phyloP scores from a whole-genome alignment of 306 rosid species.

The Cucumis melo region DNA sequence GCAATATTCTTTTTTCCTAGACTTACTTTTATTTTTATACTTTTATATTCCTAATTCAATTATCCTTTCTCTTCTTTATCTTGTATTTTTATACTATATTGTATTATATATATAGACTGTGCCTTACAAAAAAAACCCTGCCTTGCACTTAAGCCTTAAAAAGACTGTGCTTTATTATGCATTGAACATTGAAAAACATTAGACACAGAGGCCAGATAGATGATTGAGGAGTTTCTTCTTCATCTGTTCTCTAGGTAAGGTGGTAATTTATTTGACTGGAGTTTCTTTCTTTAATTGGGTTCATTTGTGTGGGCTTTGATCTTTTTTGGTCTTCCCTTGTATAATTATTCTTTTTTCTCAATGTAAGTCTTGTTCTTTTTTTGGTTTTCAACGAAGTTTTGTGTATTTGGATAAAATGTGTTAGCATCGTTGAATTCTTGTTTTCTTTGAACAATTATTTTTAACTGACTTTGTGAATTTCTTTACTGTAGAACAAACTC shows the following conservation, averaged over 20 bases:
- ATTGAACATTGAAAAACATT: no score
- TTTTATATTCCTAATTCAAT: no score
- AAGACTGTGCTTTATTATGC: no score
- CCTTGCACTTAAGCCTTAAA: no score
- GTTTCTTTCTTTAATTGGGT: background rate
- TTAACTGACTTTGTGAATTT: conserved; percentile 1
- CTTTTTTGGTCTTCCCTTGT: background rate
- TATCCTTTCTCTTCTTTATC: no score
- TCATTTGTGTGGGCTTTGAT: background rate
- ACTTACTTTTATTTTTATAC: no score
- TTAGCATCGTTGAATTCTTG: background rate
- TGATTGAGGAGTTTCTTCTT: background rate
- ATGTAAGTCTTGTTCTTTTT: background rate
- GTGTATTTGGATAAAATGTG: background rate
- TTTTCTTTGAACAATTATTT: background rate
- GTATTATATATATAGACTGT: no score
- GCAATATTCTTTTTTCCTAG: no score
- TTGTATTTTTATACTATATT: no score
- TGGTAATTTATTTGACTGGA: background rate
- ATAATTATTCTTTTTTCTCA: background rate
- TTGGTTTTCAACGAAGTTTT: no score
- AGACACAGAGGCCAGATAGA: background rate
- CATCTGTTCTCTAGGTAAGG: background rate
- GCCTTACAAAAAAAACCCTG: no score
- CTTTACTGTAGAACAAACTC: conserved; percentile 52